A percentile compares a stretch with the other conserved stretches of the same genome.
phyloP scores from a whole-genome alignment of 2,329 filamentous ascomycete genomes.

The Neopestalotiopsis sp. region DNA sequence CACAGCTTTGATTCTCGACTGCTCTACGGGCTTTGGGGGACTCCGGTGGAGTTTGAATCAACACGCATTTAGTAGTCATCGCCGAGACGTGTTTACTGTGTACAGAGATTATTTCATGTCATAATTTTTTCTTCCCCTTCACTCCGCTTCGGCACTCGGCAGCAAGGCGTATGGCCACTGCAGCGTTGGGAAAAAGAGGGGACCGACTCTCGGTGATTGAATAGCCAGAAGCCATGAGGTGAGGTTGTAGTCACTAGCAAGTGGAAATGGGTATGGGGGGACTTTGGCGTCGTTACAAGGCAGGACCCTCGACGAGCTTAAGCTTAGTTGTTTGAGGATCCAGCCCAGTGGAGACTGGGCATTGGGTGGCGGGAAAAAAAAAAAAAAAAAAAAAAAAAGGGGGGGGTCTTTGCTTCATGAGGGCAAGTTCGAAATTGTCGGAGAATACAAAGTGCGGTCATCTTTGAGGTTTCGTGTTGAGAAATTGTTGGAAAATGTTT shows the following conservation, averaged over 20 bases:
- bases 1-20: neutral
- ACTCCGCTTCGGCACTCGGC: neutral
- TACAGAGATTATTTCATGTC: neutral
- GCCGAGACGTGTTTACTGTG: neutral
- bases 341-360: neutral
- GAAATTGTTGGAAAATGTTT: neutral
- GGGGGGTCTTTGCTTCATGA: neutral
- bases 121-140: neutral
- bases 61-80: neutral
- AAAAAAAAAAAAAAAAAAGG: neutral
- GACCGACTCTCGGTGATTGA: neutral
- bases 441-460: too few species aligned
- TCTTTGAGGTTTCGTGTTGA: too few species aligned
- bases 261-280: neutral
- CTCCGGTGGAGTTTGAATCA: neutral
- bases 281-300: neutral
- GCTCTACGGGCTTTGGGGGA: neutral
- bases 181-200: neutral
- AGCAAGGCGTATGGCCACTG: neutral
- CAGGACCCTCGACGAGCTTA: slow-evolving; percentile 5
- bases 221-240: neutral
- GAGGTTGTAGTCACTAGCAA: neutral
- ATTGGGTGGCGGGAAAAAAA: neutral
- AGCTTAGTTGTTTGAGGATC: slow-evolving; percentile 12
- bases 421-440: too few species aligned